phyloP scores from a whole-genome alignment of 495 filamentous ascomycete genomes.

The Pseudoneurospora amorphoporcata region DNA sequence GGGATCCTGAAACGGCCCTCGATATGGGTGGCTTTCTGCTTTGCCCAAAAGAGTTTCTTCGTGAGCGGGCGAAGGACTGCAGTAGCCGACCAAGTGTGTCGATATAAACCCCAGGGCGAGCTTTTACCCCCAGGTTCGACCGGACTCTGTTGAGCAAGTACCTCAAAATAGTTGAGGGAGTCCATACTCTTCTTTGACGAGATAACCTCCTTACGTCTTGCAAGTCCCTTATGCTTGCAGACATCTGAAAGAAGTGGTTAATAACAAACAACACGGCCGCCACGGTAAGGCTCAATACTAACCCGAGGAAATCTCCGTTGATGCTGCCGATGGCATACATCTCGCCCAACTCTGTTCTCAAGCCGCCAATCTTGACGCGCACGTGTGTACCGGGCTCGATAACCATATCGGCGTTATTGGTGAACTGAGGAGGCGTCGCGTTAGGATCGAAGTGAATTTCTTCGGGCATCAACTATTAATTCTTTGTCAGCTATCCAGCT shows the following conservation, averaged over 20 bases:
- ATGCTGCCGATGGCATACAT: slow-evolving; percentile 97
- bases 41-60: neutral
- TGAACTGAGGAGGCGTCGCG: slow-evolving; percentile 73
- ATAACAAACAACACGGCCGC: neutral
- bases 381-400: slow-evolving; percentile 91
- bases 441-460: slow-evolving; percentile 92
- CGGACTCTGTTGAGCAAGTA: neutral
- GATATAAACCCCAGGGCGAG: neutral
- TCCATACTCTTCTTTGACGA: neutral
- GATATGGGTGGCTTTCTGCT: neutral
- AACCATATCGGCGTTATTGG: slow-evolving; percentile 79
- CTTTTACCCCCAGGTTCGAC: neutral
- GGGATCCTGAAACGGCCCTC: neutral
- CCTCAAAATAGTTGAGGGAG: neutral
- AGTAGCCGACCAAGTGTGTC: neutral
- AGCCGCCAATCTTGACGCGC: slow-evolving; percentile 85
- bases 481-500: neutral
- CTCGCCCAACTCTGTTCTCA: slow-evolving; percentile 78
- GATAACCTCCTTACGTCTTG: neutral
- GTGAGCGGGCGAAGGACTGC: neutral
- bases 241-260: neutral
- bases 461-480: slow-evolving; percentile 69
- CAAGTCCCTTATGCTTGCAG: neutral
- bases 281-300: slow-evolving; percentile 1
- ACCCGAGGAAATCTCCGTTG: slow-evolving; percentile 69